Conservation (phyloP, 257 asterid species). For the Plantago ovata region DNA sequence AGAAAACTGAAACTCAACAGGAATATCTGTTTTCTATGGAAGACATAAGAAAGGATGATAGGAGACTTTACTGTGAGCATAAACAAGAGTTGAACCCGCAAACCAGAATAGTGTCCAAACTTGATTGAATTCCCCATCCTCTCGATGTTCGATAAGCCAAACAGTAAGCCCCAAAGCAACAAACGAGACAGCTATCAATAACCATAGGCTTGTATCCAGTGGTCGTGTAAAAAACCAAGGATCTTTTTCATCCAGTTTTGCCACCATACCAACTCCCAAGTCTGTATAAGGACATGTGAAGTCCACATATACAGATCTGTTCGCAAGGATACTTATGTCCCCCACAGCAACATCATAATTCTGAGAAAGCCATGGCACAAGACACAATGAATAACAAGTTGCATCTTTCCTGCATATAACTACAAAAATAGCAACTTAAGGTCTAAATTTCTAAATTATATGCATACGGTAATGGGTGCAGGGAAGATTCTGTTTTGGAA, state of each 20-base stretch:
- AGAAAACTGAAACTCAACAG: no score
- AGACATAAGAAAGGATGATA: background rate
- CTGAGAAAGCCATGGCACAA: slow-evolving; percentile 22
- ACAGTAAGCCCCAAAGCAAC: slow-evolving; percentile 31
- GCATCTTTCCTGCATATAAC: background rate
- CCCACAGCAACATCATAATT: slow-evolving; percentile 40
- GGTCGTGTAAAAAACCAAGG: slow-evolving; percentile 48
- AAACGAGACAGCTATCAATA: slow-evolving; percentile 24
- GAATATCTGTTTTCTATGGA: no score
- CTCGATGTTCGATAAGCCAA: slow-evolving; percentile 42
- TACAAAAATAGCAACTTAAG: background rate
- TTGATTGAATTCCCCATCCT: slow-evolving; percentile 35
- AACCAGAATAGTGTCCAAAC: slow-evolving; percentile 36
- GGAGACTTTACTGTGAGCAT: slow-evolving; percentile 39
- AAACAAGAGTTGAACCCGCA: slow-evolving; percentile 34
- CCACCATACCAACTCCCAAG: slow-evolving; percentile 30
- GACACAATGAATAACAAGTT: background rate
- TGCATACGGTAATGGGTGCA: no score
- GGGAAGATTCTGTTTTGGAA: background rate
- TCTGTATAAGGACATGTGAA: slow-evolving; percentile 45
- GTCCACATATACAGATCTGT: slow-evolving; percentile 39
- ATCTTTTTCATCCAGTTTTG: slow-evolving; percentile 20
- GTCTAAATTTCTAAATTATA: background rate
- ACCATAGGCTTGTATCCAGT: slow-evolving; percentile 32
- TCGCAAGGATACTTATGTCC: slow-evolving; percentile 32